Conservation (phyloP, 2,329 filamentous ascomycete species). For the Exserohilum rostratum region DNA sequence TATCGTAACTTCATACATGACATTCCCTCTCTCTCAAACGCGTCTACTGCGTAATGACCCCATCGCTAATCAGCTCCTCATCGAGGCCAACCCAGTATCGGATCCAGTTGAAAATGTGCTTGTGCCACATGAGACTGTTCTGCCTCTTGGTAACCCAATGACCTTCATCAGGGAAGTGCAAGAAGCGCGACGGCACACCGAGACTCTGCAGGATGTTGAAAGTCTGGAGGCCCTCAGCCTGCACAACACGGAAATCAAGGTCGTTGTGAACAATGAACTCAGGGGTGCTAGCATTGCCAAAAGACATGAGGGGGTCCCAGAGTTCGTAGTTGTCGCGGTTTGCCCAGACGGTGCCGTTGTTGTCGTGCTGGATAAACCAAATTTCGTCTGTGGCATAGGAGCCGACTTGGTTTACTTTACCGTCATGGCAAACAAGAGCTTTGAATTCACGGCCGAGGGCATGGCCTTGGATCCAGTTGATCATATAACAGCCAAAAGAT, state of each 20-base stretch:
- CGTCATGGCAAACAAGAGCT: slow-evolving; percentile 86
- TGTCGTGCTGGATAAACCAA: slow-evolving; percentile 58
- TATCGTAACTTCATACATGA: too few relatives aligned
- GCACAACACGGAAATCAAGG: slow-evolving; percentile 85
- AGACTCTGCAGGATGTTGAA: slow-evolving; percentile 85
- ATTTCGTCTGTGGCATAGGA: slow-evolving; percentile 58
- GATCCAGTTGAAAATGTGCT: slow-evolving; percentile 49
- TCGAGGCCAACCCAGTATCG: slow-evolving; percentile 41
- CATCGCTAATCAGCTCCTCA: slow-evolving; percentile 37
- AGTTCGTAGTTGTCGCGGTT: slow-evolving; percentile 57
- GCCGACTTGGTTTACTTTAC: slow-evolving; percentile 69
- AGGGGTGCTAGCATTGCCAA: slow-evolving; percentile 79
- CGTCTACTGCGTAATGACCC: slow-evolving; percentile 43
- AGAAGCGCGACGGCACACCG: slow-evolving; percentile 74
- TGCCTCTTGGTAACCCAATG: slow-evolving; percentile 88
- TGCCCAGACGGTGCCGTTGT: slow-evolving; percentile 48
- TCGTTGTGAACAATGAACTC: slow-evolving; percentile 88
- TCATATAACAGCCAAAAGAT: slow-evolving; percentile 53
- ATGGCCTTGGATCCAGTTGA: slow-evolving; percentile 88
- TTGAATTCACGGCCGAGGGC: slow-evolving; percentile 82
- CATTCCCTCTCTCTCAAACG: too few relatives aligned
- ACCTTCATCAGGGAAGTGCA: slow-evolving; percentile 80
- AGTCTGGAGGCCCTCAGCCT: slow-evolving; percentile 80
- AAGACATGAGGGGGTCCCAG: slow-evolving; percentile 64
- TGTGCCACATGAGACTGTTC: slow-evolving; percentile 89